Conservation (phyloP, 148 eudicot species). For the Rhododendron griersonianum region DNA sequence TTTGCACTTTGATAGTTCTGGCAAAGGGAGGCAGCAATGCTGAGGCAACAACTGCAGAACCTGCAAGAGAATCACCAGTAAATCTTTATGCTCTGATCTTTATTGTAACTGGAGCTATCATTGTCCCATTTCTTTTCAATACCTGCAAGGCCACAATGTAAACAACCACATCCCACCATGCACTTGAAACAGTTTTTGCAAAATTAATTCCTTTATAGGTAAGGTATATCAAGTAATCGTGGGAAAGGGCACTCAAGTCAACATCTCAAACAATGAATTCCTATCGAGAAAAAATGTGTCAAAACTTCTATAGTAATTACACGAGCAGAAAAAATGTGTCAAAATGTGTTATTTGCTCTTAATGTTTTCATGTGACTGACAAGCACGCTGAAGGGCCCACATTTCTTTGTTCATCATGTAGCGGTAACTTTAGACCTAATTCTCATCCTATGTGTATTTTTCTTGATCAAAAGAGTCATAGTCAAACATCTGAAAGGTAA, state of each 20-base stretch:
- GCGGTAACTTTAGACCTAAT: not conserved
- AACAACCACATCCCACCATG: not conserved
- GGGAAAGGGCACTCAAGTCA: not conserved
- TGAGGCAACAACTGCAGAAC: constrained; percentile 58
- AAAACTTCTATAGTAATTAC: not conserved
- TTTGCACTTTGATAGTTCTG: constrained; percentile 54
- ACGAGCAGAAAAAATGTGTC: not conserved
- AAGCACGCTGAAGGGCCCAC: not conserved
- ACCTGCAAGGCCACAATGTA: not conserved
- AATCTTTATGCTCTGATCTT: constrained; percentile 10
- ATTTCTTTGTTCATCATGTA: not conserved
- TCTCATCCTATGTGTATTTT: not conserved
- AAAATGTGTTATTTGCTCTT: not conserved
- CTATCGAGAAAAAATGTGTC: not conserved
- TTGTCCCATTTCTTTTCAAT: not conserved
- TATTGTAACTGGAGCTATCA: not conserved
- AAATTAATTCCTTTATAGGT: not conserved
- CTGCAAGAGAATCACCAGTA: constrained; percentile 78
- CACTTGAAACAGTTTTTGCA: not conserved
- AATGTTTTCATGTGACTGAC: not conserved
- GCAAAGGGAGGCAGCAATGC: constrained; percentile 72
- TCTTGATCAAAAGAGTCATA: not conserved
- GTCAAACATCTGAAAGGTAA: not conserved
- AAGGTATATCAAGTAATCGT: not conserved
- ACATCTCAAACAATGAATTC: not conserved